phyloP scores from a whole-genome alignment of 129 eudicot species.

The Tagetes patula region DNA sequence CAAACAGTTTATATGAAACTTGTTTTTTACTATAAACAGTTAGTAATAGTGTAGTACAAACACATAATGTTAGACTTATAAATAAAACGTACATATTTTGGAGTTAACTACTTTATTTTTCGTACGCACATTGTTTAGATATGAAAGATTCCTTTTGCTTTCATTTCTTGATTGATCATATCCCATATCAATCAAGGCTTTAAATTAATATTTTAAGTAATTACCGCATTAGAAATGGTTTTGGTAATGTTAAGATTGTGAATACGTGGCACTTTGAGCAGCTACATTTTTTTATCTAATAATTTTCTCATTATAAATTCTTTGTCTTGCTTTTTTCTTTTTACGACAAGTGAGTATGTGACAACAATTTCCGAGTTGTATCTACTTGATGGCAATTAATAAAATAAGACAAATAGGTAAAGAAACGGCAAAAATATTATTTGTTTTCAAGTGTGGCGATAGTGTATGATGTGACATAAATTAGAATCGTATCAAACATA shows the following conservation, averaged over 20 bases:
- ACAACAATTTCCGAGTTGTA: background rate
- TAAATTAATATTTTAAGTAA: background rate
- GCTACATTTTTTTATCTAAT: no score
- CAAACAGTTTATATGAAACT: no score
- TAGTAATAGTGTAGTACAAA: no score
- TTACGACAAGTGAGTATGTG: background rate
- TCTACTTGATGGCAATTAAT: background rate
- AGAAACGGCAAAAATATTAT: background rate
- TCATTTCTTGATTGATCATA: background rate
- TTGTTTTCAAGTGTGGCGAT: background rate
- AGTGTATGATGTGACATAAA: background rate
- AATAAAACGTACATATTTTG: no score
- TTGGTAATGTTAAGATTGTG: background rate
- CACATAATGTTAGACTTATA: no score
- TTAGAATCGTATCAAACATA: background rate
- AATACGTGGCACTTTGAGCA: no score
- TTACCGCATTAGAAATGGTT: background rate
- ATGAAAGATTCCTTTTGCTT: constrained; percentile 2
- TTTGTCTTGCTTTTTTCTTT: background rate
- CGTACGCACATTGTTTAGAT: background rate
- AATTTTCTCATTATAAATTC: background rate
- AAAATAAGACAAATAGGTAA: background rate
- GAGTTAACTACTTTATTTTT: background rate
- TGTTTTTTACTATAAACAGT: no score
- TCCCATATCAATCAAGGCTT: background rate